A percentile compares a stretch with the other conserved stretches of the same genome.
Conservation (phyloP, 331 rosid species). For the Prunus yedoensis region DNA sequence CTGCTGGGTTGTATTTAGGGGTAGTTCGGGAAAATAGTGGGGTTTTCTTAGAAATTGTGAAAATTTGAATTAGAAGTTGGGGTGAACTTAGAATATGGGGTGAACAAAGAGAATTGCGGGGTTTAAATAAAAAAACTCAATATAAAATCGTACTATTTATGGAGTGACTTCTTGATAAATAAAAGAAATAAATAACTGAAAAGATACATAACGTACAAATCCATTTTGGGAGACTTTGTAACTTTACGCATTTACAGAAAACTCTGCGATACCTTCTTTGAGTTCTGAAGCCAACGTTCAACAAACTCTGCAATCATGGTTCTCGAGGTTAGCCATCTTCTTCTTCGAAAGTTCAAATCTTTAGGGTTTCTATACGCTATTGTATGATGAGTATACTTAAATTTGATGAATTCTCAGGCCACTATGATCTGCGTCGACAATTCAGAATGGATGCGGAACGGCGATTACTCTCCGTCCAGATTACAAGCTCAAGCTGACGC, state of each 20-base stretch:
- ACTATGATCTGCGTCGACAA: slow-evolving; percentile 97
- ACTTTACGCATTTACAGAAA: neutral
- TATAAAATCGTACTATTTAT: no score
- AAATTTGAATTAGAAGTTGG: no score
- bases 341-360: neutral
- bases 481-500: slow-evolving; percentile 94
- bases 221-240: neutral
- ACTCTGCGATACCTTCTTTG: neutral
- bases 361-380: slow-evolving; percentile 42
- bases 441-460: slow-evolving; percentile 97
- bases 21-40: no score
- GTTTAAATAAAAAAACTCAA: no score
- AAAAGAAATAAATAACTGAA: neutral
- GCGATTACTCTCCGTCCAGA: slow-evolving; percentile 83
- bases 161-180: no score
- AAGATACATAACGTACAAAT: neutral
- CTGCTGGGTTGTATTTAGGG: no score
- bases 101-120: no score
- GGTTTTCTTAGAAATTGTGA: no score
- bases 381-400: slow-evolving; percentile 12
- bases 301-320: slow-evolving; percentile 52
- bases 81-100: no score
- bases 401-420: slow-evolving; percentile 41
- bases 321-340: slow-evolving; percentile 61
- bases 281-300: neutral